Conservation (phyloP, 2,329 filamentous ascomycete species). For the Amylocarpus encephaloides region DNA sequence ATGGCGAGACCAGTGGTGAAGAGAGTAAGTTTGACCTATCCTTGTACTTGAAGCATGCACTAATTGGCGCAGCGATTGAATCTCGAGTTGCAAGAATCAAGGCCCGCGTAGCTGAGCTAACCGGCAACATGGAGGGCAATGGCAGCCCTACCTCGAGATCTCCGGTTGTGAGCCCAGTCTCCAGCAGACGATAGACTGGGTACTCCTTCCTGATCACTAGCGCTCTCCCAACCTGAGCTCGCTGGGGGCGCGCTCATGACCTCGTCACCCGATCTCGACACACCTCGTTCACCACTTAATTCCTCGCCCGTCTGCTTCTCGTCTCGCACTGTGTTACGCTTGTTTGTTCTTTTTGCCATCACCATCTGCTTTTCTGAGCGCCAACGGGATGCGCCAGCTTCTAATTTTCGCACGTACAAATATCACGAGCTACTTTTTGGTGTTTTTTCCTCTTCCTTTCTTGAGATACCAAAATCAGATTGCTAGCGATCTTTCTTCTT, state of each 20-base stretch:
- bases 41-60: constrained; percentile 6
- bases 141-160: constrained; percentile 9
- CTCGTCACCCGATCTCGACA: background rate
- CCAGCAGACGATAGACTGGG: background rate
- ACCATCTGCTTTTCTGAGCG: background rate
- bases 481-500: constrained; percentile 24
- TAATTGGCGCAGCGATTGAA: constrained; percentile 69
- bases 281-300: no score
- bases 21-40: constrained; percentile 61
- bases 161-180: constrained; percentile 1
- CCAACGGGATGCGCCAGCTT: background rate
- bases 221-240: background rate
- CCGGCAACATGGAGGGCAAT: constrained; percentile 64
- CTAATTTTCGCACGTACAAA: background rate
- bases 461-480: constrained; percentile 26
- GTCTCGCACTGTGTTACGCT: background rate
- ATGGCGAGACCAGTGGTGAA: constrained; percentile 89
- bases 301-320: background rate
- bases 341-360: background rate
- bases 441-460: constrained; percentile 1
- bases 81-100: constrained; percentile 96
- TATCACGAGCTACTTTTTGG: background rate
- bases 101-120: constrained; percentile 90
- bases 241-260: background rate
- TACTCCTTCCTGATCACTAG: background rate